Evolutionary conservation across 257 asterid species (phyloP).

Genomic region (Cruciata laevipes): DNA sequence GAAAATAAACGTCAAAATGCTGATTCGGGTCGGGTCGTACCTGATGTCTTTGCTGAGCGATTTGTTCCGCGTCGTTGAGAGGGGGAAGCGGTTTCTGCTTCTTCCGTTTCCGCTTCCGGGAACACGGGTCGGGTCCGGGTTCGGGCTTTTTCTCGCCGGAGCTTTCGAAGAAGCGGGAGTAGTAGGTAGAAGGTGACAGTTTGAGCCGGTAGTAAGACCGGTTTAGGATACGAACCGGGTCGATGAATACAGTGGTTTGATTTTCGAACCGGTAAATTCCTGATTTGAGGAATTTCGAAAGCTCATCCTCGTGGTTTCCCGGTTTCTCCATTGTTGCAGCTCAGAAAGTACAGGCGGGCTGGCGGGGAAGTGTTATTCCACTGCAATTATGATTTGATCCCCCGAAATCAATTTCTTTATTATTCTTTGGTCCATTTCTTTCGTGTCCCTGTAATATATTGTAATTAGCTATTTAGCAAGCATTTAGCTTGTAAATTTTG

Average conservation of each 20-base stretch:
- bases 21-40: conserved; percentile 22
- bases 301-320: conserved; percentile 21
- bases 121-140: conserved; percentile 9
- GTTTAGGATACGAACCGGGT: conserved; percentile 78
- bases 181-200: conserved; percentile 59
- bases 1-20: neutral
- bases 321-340: conserved; percentile 30
- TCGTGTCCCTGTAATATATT: too few species aligned
- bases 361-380: neutral
- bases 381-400: conserved; percentile 2
- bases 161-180: conserved; percentile 65
- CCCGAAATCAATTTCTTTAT: neutral
- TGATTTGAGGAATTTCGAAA: conserved; percentile 34
- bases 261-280: conserved; percentile 43
- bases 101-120: conserved; percentile 59
- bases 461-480: too few species aligned
- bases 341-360: neutral
- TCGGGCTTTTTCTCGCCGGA: conserved; percentile 5
- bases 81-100: conserved; percentile 28
- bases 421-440: too few species aligned
- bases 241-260: conserved; percentile 46
- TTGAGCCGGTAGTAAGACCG: conserved; percentile 56
- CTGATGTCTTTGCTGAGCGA: conserved; percentile 83
- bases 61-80: conserved; percentile 56
- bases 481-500: too few species aligned